A percentile compares a stretch with the other conserved stretches of the same genome.
These are phyloP conservation scores for Phanerochaete sordida DNA, from an alignment of 768 basidiomycete genomes.

Conservation along the genomic window DNA sequence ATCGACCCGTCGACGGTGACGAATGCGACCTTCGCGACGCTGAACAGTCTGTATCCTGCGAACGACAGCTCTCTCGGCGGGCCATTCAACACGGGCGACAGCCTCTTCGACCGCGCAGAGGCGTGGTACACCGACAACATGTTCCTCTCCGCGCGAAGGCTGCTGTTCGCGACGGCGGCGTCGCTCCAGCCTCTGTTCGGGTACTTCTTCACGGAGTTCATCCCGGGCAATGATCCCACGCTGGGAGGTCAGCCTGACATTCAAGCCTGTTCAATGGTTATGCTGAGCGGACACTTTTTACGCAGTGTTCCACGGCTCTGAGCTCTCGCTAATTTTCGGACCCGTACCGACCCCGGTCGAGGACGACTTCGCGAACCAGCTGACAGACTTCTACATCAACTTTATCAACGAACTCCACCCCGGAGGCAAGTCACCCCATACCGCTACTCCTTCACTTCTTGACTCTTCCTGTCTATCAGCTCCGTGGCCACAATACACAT, in stretches of 20 bases:
- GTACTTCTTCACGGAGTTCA: conserved; percentile 51
- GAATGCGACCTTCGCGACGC: conserved; percentile 32
- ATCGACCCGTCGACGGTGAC: conserved; percentile 49
- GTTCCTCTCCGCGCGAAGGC: conserved; percentile 44
- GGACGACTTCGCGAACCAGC: conserved; percentile 37
- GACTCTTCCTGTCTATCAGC: conserved; percentile 33
- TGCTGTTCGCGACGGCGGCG: conserved; percentile 46
- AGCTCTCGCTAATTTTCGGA: conserved; percentile 43
- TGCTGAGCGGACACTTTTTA: too few relatives aligned
- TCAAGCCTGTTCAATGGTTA: too few relatives aligned
- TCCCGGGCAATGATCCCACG: conserved; percentile 44
- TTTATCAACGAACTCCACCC: conserved; percentile 52
- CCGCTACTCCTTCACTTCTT: conserved; percentile 16
- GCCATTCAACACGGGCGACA: conserved; percentile 53
- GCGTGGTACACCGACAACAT: conserved; percentile 55
- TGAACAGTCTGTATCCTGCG: conserved; percentile 39
- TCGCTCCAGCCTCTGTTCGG: conserved; percentile 43
- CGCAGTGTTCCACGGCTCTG: conserved; percentile 44
- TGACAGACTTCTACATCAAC: conserved; percentile 48
- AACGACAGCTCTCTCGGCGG: conserved; percentile 44
- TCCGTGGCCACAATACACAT: conserved; percentile 43
- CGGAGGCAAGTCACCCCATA: conserved; percentile 32
- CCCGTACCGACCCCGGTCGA: conserved; percentile 39
- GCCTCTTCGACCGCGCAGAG: conserved; percentile 47
- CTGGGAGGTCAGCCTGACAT: conserved; percentile 42